Percentiles rank a stretch among this genome's conserved stretches.
Conservation (phyloP, 2,329 filamentous ascomycete species). For the Sporothrix pseudoabietina region DNA sequence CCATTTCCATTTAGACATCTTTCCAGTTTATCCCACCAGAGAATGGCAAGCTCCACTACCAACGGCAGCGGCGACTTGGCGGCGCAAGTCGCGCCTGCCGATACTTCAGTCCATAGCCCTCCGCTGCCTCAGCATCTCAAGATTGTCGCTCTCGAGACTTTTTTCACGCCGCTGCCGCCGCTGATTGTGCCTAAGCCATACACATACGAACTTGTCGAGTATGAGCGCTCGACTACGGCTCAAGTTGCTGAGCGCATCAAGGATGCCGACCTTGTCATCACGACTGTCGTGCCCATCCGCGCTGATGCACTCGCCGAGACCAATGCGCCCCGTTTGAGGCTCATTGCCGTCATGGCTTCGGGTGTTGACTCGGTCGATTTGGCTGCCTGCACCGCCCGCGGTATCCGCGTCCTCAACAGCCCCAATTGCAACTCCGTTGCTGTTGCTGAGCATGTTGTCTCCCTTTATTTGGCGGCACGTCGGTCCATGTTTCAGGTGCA, state of each 20-base stretch:
- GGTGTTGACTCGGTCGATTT: slow-evolving; percentile 40
- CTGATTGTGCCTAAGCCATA: slow-evolving; percentile 35
- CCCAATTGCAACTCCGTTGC: slow-evolving; percentile 39
- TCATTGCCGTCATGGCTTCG: slow-evolving; percentile 39
- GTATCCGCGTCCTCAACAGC: slow-evolving; percentile 41
- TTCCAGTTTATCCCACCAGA: not conserved
- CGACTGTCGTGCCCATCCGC: slow-evolving; percentile 41
- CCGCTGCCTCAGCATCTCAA: slow-evolving; percentile 37
- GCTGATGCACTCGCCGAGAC: slow-evolving; percentile 35
- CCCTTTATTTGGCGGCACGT: slow-evolving; percentile 39
- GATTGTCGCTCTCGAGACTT: slow-evolving; percentile 44
- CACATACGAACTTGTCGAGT: slow-evolving; percentile 40
- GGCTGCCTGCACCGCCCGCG: slow-evolving; percentile 34
- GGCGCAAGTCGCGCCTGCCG: not conserved
- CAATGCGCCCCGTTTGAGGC: slow-evolving; percentile 39
- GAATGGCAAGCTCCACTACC: not conserved
- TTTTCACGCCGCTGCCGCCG: slow-evolving; percentile 41
- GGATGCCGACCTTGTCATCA: slow-evolving; percentile 45
- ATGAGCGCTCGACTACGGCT: slow-evolving; percentile 37
- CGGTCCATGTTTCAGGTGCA: slow-evolving; percentile 43
- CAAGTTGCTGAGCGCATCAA: slow-evolving; percentile 40
- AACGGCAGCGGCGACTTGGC: not conserved
- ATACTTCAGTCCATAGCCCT: not conserved
- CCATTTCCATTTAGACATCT: not conserved
- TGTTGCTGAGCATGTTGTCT: slow-evolving; percentile 39